Evolutionary conservation across 345 rosid species (phyloP), one percentile per base, ranked within the genome.

Genomic region (Salix koriyanagi): DNA sequence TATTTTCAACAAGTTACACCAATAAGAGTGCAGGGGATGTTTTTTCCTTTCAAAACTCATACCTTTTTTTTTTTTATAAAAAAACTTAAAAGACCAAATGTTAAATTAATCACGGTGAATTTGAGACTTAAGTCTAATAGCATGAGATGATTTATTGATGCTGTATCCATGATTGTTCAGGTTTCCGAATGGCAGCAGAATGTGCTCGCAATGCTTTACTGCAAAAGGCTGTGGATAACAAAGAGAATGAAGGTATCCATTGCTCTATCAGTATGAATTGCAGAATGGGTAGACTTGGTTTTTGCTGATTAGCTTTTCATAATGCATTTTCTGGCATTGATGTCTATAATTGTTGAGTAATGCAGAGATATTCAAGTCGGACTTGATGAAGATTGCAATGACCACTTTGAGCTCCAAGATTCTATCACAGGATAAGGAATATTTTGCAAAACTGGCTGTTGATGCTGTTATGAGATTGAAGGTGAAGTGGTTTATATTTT

Each of bases 401-500:
- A 95, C 99, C 44, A 95, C 98, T 13, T 66, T 95, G 85, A 93
- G 98, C 60, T 95, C 99, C 78, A 95, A 95, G 81, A 93, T 95
- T 70, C 87, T 95, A 26, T 91, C 94, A 41, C 99, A 95, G 80
- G 99, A 95, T 80, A 95, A 95, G 82, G 98, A 89, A 75, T 93
- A 95, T 78, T 95, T 95, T 82, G 97, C 87, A 30, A 89, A 89
- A 85, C 84, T 95, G 75, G 98, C 97, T 12, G 97, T 95, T 19
- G 99, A 95, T 79, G 99, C 99, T 87, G 97, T 95, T 75, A 82
- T 91, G 90, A 90, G 99, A 81, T 84, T 95, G 16, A 91, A 91
- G 96, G 98, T 95, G 67, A 79, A 37, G 15, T 32, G 18, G 2
- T 34, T 56, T 23, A 44, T 46, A 46, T 2, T 13, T 1, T 46